These are phyloP conservation scores for Extremus antarcticus DNA, from an alignment of 495 filamentous ascomycete species.

Conservation along the genomic window DNA sequence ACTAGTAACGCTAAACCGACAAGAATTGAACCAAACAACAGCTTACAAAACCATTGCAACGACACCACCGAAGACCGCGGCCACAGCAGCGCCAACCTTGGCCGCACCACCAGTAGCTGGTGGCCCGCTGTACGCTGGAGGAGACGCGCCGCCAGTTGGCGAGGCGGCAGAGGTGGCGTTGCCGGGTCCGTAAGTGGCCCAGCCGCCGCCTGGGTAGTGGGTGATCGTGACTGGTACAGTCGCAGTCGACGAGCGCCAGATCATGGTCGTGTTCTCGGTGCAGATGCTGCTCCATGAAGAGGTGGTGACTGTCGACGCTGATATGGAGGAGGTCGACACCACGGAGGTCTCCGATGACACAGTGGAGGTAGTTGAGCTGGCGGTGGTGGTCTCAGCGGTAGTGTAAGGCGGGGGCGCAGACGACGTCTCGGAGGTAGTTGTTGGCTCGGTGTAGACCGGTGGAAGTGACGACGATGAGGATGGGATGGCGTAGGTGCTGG, in stretches of 20 bases:
- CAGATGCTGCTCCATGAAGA: background rate
- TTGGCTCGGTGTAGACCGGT: background rate
- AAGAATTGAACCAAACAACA: background rate
- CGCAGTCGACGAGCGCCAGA: background rate
- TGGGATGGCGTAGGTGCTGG: background rate
- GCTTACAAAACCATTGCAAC: background rate
- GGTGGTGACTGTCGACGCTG: background rate
- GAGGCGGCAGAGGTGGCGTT: background rate
- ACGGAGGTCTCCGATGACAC: background rate
- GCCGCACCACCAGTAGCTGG: background rate
- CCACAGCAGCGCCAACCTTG: background rate
- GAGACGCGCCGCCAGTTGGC: background rate
- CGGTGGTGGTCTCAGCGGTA: background rate
- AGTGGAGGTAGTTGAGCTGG: background rate
- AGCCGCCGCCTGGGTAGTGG: background rate
- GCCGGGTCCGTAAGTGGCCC: background rate
- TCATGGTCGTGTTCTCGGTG: constrained; percentile 1
- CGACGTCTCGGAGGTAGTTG: background rate
- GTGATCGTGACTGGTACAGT: background rate
- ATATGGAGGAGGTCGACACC: background rate
- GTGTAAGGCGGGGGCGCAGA: background rate
- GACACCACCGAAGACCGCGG: background rate
- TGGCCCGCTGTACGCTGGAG: background rate
- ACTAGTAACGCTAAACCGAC: background rate
- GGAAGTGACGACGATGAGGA: background rate